phyloP scores from a whole-genome alignment of 257 asterid genomes.

The Schizonepeta tenuifolia region DNA sequence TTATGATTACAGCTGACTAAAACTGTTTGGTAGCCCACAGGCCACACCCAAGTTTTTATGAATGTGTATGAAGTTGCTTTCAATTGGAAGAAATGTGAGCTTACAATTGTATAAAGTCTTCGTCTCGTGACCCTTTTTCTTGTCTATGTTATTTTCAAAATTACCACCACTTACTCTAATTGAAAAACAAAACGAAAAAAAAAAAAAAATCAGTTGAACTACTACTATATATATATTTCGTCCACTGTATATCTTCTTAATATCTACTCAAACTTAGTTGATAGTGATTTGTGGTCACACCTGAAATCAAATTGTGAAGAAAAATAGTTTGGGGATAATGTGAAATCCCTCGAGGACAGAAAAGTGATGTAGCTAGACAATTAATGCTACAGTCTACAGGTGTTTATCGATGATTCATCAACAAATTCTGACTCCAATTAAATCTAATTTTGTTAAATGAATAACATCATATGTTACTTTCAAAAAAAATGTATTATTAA shows the following conservation, averaged over 20 bases:
- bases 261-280: constrained; percentile 6
- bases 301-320: not conserved
- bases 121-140: no score
- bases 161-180: not conserved
- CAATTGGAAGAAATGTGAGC: no score
- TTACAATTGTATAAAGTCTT: no score
- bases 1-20: no score
- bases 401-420: not conserved
- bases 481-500: no score
- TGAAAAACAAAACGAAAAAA: not conserved
- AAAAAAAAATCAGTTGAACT: not conserved
- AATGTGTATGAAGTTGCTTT: no score
- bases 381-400: not conserved
- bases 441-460: no score
- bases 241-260: not conserved
- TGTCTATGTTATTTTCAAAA: no score
- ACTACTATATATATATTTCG: no score
- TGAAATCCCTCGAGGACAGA: not conserved
- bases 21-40: no score
- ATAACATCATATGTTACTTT: no score
- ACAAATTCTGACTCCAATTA: not conserved
- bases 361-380: not conserved
- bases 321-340: not conserved
- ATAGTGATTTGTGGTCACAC: constrained; percentile 20
- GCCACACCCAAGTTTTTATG: no score